Evolutionary conservation across 2,329 filamentous ascomycete genomes (phyloP).

Genomic region (Botrytis sinoallii): DNA sequence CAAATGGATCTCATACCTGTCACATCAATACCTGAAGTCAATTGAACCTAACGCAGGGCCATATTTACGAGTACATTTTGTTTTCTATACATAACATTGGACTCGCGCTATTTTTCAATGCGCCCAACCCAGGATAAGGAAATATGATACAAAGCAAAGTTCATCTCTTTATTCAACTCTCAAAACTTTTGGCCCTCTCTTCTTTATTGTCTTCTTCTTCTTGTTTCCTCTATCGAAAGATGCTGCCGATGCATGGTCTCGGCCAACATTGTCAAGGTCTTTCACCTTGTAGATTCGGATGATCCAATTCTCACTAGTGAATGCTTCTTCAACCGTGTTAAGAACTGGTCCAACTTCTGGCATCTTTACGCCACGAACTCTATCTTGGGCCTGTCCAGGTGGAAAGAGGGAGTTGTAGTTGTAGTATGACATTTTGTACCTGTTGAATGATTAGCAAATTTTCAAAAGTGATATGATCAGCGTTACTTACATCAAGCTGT

Average conservation of each 20-base stretch:
- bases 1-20: neutral
- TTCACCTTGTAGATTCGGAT: constrained; percentile 99
- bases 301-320: constrained; percentile 99
- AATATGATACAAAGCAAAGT: constrained; percentile 35
- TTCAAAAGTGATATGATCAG: neutral
- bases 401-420: constrained; percentile 94
- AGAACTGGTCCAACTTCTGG: constrained; percentile 84
- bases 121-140: constrained; percentile 24
- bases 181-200: constrained; percentile 67
- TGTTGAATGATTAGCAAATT: constrained; percentile 41
- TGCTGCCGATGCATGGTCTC: constrained; percentile 71
- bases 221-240: constrained; percentile 77
- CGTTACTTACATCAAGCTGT: constrained; percentile 87
- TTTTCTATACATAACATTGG: constrained; percentile 27
- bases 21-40: neutral
- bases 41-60: neutral
- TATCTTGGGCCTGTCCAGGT: constrained; percentile 81
- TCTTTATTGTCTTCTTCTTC: constrained; percentile 75
- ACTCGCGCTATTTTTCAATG: constrained; percentile 26
- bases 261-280: constrained; percentile 91
- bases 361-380: constrained; percentile 76
- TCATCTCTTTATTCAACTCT: constrained; percentile 60
- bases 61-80: constrained; percentile 35
- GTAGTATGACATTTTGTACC: constrained; percentile 99
- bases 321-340: constrained; percentile 90